These are phyloP conservation scores for Claviceps digitariae DNA, from an alignment of 2,329 filamentous ascomycete genomes.

Conservation along the genomic window DNA sequence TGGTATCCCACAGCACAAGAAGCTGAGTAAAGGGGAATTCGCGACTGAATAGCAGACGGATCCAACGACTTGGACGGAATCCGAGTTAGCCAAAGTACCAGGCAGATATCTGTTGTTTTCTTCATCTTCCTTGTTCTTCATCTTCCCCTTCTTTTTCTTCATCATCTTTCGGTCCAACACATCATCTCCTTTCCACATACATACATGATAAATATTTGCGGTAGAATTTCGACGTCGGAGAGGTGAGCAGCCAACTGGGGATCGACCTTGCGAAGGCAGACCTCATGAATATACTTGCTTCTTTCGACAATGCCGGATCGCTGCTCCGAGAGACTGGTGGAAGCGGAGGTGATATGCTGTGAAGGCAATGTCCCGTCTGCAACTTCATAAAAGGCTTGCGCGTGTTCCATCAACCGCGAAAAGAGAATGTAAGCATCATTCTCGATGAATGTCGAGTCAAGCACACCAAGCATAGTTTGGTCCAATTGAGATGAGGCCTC, in stretches of 20 bases:
- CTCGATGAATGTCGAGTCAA: conserved; percentile 66
- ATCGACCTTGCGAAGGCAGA: conserved; percentile 64
- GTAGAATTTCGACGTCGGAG: conserved; percentile 73
- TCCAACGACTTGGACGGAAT: conserved; percentile 57
- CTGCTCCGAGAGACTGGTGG: conserved; percentile 19
- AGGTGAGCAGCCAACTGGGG: conserved; percentile 74
- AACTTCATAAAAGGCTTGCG: conserved; percentile 77
- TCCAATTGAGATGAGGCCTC: conserved; percentile 25
- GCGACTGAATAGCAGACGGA: conserved; percentile 79
- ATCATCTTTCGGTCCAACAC: background rate
- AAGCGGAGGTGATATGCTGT: conserved; percentile 8
- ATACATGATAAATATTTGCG: conserved; percentile 91
- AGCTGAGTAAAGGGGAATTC: conserved; percentile 85
- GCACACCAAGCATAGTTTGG: conserved; percentile 45
- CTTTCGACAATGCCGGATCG: conserved; percentile 59
- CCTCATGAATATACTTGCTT: conserved; percentile 77
- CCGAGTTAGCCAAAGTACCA: conserved; percentile 1
- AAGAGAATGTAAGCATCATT: conserved; percentile 87
- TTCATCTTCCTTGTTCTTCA: background rate
- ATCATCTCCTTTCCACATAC: conserved; percentile 20
- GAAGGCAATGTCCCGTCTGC: conserved; percentile 9
- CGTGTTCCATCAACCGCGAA: conserved; percentile 73
- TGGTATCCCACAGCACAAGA: conserved; percentile 74
- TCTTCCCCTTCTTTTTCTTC: too few species aligned
- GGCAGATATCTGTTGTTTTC: background rate